Conservation (phyloP, 2,329 filamentous ascomycete species). For the Pseudogymnoascus sp. region DNA sequence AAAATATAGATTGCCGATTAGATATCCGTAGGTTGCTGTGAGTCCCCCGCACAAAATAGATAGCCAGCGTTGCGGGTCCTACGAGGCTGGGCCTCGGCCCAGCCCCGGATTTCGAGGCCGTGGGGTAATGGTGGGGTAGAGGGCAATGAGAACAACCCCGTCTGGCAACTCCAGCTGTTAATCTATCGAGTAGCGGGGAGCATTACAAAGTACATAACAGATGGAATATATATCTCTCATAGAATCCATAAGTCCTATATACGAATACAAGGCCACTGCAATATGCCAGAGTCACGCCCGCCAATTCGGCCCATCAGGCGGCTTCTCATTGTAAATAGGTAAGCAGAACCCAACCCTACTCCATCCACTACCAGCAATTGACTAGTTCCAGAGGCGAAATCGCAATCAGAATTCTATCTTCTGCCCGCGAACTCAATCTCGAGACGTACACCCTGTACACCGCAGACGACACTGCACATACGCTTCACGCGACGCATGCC, state of each 20-base stretch:
- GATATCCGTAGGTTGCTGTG: not conserved
- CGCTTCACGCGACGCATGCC: constrained; percentile 41
- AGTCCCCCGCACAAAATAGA: not conserved
- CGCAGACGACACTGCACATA: constrained; percentile 46
- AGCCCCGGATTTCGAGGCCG: not conserved
- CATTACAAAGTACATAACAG: not conserved
- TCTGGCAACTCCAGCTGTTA: not conserved
- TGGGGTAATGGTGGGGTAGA: not conserved
- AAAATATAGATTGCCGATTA: not conserved
- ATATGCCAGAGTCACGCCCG: not conserved
- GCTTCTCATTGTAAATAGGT: constrained; percentile 48
- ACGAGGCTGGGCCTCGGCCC: not conserved
- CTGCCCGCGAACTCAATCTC: constrained; percentile 49
- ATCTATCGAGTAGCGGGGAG: not conserved
- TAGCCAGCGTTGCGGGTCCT: not conserved
- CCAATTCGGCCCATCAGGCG: constrained; percentile 34
- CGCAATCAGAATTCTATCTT: constrained; percentile 50
- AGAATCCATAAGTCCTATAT: not conserved
- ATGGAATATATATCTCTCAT: not conserved
- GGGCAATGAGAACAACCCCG: not conserved
- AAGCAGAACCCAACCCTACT: constrained; percentile 2
- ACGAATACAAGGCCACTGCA: not conserved
- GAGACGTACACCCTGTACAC: constrained; percentile 50
- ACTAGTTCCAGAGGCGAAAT: constrained; percentile 48
- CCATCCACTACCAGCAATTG: not conserved